Percentiles rank a stretch among this genome's conserved stretches.
phyloP scores from a whole-genome alignment of 805 yeast species.

The Yarrowia sp. region DNA sequence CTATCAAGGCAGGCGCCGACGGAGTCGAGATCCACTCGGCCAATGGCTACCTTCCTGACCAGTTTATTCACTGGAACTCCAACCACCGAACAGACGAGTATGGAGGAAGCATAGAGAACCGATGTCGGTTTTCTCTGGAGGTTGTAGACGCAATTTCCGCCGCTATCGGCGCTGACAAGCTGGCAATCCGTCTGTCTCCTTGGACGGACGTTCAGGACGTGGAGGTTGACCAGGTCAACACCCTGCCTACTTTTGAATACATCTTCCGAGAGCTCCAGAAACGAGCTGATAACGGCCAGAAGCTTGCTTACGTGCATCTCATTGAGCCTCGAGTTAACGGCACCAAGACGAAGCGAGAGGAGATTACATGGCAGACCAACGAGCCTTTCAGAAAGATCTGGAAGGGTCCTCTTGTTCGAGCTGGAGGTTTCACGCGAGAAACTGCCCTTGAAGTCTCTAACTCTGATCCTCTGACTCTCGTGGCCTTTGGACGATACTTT shows the following conservation, averaged over 20 bases:
- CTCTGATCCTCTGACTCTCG: constrained; percentile 42
- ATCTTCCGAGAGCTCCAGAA: constrained; percentile 53
- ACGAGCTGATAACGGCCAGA: constrained; percentile 50
- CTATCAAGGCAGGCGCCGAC: constrained; percentile 63
- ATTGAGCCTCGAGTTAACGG: constrained; percentile 51
- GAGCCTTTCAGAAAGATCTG: constrained; percentile 51
- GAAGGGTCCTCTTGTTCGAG: constrained; percentile 56
- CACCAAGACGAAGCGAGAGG: constrained; percentile 44
- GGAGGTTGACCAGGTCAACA: constrained; percentile 45
- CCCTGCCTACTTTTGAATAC: constrained; percentile 53
- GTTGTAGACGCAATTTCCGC: constrained; percentile 59
- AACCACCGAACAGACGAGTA: constrained; percentile 66
- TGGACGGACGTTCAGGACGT: constrained; percentile 40
- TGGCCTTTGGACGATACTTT: constrained; percentile 59
- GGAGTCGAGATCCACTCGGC: constrained; percentile 73
- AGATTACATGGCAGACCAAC: constrained; percentile 39
- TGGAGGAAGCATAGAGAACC: constrained; percentile 67
- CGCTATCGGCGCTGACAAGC: constrained; percentile 60
- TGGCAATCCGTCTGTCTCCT: constrained; percentile 55
- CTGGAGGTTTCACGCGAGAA: constrained; percentile 49
- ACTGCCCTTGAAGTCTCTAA: constrained; percentile 46
- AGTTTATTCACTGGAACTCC: constrained; percentile 55
- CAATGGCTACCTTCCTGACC: constrained; percentile 62
- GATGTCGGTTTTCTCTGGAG: constrained; percentile 59
- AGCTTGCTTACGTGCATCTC: constrained; percentile 52